Base-by-base conservation (phyloP, 179 eudicot genomes). In the Gypsophila paniculata region DNA sequence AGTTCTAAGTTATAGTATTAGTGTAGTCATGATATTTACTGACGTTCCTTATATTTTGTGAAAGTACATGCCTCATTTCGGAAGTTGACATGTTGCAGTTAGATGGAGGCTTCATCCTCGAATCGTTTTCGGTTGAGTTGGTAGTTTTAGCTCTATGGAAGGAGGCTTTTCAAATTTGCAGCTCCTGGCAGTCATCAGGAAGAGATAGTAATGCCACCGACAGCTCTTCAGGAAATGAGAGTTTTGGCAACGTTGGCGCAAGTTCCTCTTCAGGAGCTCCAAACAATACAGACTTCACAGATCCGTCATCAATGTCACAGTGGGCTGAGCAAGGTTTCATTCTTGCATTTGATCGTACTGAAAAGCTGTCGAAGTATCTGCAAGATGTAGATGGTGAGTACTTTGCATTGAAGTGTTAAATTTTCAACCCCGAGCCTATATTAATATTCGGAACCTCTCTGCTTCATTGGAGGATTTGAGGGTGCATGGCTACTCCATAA, bases 241-340 rank as follows among this genome's bases (percentile, higher is more conserved):
- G 78, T 32, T 12, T 68, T 38, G 64, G 23, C 17, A 63, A 53
- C 19, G 81, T 51, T 69, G 60, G 53, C 34, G 67, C 76, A 34
- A 65, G 72, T 26, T 72, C 75, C 60, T 74, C 73, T 14, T 70
- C 82, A 29, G 58, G 59, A 15, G 9, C 57, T 12, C 36, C 36
- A 23, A 69, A 42, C 46, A 42, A 26, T 42, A 57, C 39, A 29
- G 78, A 82, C 55, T 76, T 85, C 61, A 61, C 60, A 19, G 81
- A 76, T 36, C 85, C 83, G 62, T 77, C 77, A 5, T 77, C 78
- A 55, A 72, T 74, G 42, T 70, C 68, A 39, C 6, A 13, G 15
- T 83, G 85, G 88, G 82, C 82, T 32, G 73, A 83, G 78, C 79
- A 73, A 54, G 89, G 85, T 48, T 85, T 85, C 53, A 74, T 85